Evolutionary conservation across 2,329 filamentous ascomycete species (phyloP).

Genomic region (Xylariales sp.): DNA sequence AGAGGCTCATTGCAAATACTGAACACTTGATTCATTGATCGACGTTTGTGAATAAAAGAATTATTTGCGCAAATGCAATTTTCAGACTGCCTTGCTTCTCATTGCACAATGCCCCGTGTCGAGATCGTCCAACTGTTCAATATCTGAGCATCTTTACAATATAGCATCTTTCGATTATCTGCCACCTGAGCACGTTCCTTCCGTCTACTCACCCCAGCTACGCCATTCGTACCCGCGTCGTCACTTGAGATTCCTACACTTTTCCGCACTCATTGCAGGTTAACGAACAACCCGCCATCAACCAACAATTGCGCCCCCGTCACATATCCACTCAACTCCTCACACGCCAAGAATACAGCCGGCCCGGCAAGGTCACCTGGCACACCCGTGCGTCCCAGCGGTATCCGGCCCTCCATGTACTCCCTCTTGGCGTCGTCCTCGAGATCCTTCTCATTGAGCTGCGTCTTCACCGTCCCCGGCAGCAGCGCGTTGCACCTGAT

Average conservation of each 20-base stretch:
- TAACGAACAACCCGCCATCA: conserved; percentile 86
- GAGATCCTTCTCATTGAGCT: conserved; percentile 79
- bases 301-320: conserved; percentile 80
- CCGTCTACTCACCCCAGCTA: background rate
- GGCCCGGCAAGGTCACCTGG: conserved; percentile 76
- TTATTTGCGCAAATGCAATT: too few species aligned
- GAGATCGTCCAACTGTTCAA: too few species aligned
- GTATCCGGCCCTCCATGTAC: conserved; percentile 80
- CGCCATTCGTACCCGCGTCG: too few species aligned
- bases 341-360: conserved; percentile 78
- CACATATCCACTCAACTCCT: conserved; percentile 74
- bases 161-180: background rate
- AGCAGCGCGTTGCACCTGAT: conserved; percentile 82
- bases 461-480: conserved; percentile 78
- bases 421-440: conserved; percentile 64
- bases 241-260: too few species aligned
- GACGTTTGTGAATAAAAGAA: too few species aligned
- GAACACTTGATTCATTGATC: background rate
- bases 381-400: conserved; percentile 68
- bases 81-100: too few species aligned
- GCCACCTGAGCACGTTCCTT: background rate
- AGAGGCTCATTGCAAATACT: background rate
- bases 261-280: conserved; percentile 72
- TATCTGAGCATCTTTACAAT: too few species aligned
- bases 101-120: background rate